phyloP scores from a whole-genome alignment of 805 yeast species.

The Saccharomyces jurei region DNA sequence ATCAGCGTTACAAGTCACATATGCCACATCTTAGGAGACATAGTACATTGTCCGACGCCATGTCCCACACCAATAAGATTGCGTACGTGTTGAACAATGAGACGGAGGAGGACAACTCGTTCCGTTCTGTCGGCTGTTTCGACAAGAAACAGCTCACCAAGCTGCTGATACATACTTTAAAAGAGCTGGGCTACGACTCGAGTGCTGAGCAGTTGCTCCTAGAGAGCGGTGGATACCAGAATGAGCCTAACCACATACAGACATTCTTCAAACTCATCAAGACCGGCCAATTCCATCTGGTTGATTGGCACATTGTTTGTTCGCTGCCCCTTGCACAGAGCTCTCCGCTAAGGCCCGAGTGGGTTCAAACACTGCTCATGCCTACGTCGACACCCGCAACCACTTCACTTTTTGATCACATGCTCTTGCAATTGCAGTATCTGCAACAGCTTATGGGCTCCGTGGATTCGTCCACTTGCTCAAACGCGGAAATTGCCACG shows the following conservation, averaged over 20 bases:
- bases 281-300: constrained; percentile 31
- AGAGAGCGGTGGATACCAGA: constrained; percentile 35
- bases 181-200: constrained; percentile 40
- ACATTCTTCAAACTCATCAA: constrained; percentile 33
- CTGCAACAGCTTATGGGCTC: background rate
- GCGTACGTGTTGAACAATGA: background rate
- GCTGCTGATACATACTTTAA: constrained; percentile 41
- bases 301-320: background rate
- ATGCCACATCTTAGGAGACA: background rate
- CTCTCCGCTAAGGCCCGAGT: background rate
- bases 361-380: background rate
- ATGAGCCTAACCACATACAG: constrained; percentile 38
- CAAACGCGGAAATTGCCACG: background rate
- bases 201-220: constrained; percentile 34
- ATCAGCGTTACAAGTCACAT: too few relatives aligned
- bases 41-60: background rate
- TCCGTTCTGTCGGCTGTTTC: constrained; percentile 9
- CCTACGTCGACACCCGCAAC: background rate
- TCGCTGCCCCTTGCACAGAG: background rate
- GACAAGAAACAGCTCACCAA: constrained; percentile 37
- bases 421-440: background rate
- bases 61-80: background rate
- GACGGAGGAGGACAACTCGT: constrained; percentile 1
- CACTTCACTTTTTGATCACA: background rate
- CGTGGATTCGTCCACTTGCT: background rate